These are phyloP conservation scores for Colletotrichum eremochloae DNA, from an alignment of 2,329 filamentous ascomycete species.

Conservation along the genomic window DNA sequence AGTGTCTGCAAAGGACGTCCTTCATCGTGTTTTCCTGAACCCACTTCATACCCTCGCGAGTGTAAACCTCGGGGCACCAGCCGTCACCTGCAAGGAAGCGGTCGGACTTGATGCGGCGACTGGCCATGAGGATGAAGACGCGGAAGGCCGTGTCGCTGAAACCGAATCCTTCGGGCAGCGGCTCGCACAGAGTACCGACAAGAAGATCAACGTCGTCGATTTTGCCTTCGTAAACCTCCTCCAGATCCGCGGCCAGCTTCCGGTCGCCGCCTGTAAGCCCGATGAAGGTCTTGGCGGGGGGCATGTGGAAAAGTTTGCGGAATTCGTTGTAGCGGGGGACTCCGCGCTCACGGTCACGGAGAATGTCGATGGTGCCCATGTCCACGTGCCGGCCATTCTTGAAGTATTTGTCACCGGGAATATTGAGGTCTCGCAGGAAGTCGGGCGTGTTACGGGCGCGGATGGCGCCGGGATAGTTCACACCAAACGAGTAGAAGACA, in stretches of 20 bases:
- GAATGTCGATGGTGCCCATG: constrained; percentile 60
- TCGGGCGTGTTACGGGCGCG: constrained; percentile 49
- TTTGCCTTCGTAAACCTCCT: constrained; percentile 55
- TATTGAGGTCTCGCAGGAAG: constrained; percentile 56
- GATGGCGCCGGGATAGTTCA: constrained; percentile 62
- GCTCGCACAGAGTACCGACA: constrained; percentile 58
- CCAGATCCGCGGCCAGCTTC: constrained; percentile 46
- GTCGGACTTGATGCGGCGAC: constrained; percentile 5
- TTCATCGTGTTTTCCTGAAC: constrained; percentile 58
- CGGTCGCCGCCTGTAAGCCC: neutral
- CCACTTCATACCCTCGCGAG: constrained; percentile 57
- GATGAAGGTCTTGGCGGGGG: neutral
- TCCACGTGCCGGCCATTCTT: constrained; percentile 58
- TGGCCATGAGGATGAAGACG: constrained; percentile 11
- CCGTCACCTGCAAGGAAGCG: constrained; percentile 55
- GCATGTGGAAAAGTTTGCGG: constrained; percentile 54
- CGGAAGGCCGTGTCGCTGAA: constrained; percentile 59
- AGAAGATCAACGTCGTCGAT: constrained; percentile 58
- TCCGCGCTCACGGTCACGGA: constrained; percentile 61
- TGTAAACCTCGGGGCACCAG: constrained; percentile 57
- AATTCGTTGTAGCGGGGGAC: constrained; percentile 61
- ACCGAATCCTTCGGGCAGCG: constrained; percentile 59
- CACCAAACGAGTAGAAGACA: constrained; percentile 60
- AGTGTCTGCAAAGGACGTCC: constrained; percentile 58
- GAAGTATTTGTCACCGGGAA: constrained; percentile 30